Evolutionary conservation across 192 early-diverging fungal species (phyloP), one percentile per base, ranked within the genome.

Genomic region (Backusella morwellensis): DNA sequence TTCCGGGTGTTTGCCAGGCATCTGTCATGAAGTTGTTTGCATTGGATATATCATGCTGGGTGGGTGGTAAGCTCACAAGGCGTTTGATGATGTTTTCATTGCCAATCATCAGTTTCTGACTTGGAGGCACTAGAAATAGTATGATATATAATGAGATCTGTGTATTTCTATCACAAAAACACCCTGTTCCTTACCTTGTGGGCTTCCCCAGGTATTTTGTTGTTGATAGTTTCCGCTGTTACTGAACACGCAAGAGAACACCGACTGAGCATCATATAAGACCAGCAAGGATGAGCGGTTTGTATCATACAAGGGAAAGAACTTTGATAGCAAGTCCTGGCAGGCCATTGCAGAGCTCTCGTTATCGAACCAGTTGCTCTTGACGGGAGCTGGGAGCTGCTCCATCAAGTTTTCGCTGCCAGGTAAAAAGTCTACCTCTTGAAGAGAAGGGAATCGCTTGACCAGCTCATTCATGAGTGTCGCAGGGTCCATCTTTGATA

Each of bases 1-100:
- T 77, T 11, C 78, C 75, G 6, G 75, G 74, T 29, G 76, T 84
- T 72, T 88, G 85, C 86, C 86, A 88, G n/a, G 86, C 85, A 71
- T 88, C 86, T 2, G 83, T 77, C n/a, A 78, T 67, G 67, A 84
- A 74, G 32, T 83, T 83, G 50, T 81, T 79, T 26, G 76, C 81
- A 6, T 77, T 80, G 15, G 74, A 41, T n/a, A 86, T 63, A 26
- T 84, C 81, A 56, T 88, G 86, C 19, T 77, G 75, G 2, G 86
- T 82, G 15, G 81, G 72, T 3, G 86, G 86, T 17, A 88, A 63
- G 6, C 52, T 21, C 0, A 75, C 14, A 21, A 82, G 38, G 66
- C 50, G 41, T 40, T 78, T 75, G 23, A 77, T 36, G 29, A 82
- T 82, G 14, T 38, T 52, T n/a, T 71, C 42, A 50, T 73, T 80